A percentile compares a stretch with the other conserved stretches of the same genome.
Evolutionary conservation across 164 flowering plant genomes (phyloP).

Genomic region (Vitis rupestris): DNA sequence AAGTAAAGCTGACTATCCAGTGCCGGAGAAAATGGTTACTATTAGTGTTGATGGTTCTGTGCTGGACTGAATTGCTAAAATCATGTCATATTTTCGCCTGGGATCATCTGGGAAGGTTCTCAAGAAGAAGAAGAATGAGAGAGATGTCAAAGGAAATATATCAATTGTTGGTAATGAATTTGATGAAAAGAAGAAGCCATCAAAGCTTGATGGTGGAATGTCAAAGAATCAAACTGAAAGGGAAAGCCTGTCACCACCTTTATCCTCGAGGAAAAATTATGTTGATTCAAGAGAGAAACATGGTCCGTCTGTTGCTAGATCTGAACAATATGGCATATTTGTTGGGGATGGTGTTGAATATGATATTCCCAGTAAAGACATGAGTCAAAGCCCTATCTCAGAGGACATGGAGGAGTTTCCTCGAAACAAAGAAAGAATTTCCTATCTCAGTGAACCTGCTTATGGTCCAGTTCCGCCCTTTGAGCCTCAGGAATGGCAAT

Average conservation of each 20-base stretch:
- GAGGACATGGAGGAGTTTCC: constrained; percentile 99
- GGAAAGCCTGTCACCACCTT: constrained; percentile 56
- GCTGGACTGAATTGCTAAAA: too few relatives aligned
- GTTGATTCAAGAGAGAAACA: constrained; percentile 51
- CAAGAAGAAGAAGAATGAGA: constrained; percentile 96
- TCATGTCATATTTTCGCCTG: too few relatives aligned
- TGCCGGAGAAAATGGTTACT: constrained; percentile 98
- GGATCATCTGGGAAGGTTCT: constrained; percentile 84
- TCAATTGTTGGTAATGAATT: constrained; percentile 47
- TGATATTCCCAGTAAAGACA: constrained; percentile 68
- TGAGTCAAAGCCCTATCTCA: constrained; percentile 73
- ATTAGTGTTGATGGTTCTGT: constrained; percentile 81
- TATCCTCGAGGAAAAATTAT: constrained; percentile 55
- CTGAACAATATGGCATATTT: constrained; percentile 85
- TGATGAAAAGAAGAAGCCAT: constrained; percentile 60
- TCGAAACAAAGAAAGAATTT: constrained; percentile 5
- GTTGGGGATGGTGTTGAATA: constrained; percentile 87
- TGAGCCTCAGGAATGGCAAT: too few relatives aligned
- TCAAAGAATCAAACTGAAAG: constrained; percentile 45
- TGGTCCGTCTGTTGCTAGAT: constrained; percentile 52
- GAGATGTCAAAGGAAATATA: constrained; percentile 68
- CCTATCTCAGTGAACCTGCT: too few relatives aligned
- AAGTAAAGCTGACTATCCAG: constrained; percentile 97
- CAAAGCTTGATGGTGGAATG: constrained; percentile 39
- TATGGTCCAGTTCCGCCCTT: too few relatives aligned